Conservation (phyloP, 164 flowering plant species). For the Nymphaea colorata region DNA sequence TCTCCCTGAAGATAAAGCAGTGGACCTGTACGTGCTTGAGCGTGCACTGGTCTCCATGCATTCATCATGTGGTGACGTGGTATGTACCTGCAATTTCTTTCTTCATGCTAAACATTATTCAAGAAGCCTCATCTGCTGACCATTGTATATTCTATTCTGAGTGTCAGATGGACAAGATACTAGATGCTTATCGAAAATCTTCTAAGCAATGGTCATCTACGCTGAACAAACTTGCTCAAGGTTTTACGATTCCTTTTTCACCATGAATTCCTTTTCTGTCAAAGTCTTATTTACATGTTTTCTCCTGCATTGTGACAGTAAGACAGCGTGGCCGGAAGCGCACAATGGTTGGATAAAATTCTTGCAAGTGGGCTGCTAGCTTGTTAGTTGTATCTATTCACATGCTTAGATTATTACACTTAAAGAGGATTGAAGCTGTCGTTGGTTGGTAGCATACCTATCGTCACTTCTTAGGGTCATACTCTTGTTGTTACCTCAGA, state of each 20-base stretch:
- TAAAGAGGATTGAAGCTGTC: not conserved
- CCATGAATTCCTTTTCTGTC: not conserved
- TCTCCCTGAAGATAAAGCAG: constrained; percentile 95
- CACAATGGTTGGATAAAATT: constrained; percentile 69
- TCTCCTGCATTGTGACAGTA: constrained; percentile 27
- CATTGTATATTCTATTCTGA: not conserved
- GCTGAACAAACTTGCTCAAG: constrained; percentile 83
- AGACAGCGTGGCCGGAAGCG: constrained; percentile 81
- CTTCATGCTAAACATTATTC: not conserved
- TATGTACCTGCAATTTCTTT: constrained; percentile 7
- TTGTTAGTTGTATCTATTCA: not conserved
- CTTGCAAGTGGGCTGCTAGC: not conserved
- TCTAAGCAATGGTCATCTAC: constrained; percentile 96
- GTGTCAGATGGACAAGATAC: constrained; percentile 71
- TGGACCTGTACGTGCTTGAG: constrained; percentile 90
- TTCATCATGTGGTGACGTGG: constrained; percentile 96
- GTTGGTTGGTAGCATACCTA: not conserved
- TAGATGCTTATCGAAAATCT: constrained; percentile 71
- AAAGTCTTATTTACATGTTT: not conserved
- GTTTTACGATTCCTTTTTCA: constrained; percentile 15
- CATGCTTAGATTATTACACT: not conserved
- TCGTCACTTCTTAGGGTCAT: not conserved
- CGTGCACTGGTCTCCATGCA: constrained; percentile 94
- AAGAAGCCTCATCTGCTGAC: not conserved
- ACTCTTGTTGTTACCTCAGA: not conserved